These are phyloP conservation scores for Eimeria zaria DNA, from an alignment of 169 alveolate species.

Conservation along the genomic window DNA sequence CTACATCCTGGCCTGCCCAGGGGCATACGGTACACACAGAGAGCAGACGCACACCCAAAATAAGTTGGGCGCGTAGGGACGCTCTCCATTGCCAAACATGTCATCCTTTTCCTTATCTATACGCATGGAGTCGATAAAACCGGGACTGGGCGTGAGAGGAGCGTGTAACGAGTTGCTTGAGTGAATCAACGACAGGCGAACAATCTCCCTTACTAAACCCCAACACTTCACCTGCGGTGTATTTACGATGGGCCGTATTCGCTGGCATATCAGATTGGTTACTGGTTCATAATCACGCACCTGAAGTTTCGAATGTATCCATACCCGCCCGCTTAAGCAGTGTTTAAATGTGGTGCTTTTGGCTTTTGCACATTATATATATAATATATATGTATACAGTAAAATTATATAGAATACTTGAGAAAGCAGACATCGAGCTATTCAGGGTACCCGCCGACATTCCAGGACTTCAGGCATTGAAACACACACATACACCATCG, in stretches of 20 bases:
- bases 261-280: neutral
- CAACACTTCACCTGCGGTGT: neutral
- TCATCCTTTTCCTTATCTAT: neutral
- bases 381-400: too few relatives aligned
- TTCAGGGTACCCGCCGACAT: neutral
- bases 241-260: neutral
- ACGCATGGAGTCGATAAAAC: neutral
- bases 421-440: neutral
- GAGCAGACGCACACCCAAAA: neutral
- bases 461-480: neutral
- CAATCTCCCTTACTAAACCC: neutral
- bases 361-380: neutral
- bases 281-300: neutral
- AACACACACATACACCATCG: neutral
- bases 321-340: neutral
- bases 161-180: neutral
- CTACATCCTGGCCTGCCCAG: neutral
- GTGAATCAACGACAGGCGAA: neutral
- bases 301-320: neutral
- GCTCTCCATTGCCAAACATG: neutral
- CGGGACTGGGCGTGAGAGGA: neutral
- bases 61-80: neutral
- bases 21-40: neutral
- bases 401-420: neutral
- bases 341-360: neutral